Conservation (phyloP, 768 basidiomycete species). For the Leccinum disarticulatum region DNA sequence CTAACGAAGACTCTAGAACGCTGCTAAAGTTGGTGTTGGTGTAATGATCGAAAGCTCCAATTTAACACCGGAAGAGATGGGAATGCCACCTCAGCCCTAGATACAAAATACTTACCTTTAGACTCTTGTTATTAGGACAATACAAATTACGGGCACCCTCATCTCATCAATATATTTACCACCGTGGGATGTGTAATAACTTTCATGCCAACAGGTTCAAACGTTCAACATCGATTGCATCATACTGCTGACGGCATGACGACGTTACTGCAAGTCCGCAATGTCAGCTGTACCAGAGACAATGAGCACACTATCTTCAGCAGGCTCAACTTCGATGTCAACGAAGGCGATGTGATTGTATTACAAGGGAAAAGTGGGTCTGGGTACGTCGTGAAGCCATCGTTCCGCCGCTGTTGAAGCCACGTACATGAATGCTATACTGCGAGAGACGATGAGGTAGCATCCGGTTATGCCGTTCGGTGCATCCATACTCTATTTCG, state of each 20-base stretch:
- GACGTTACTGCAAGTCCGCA: constrained; percentile 50
- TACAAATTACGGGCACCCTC: constrained; percentile 18
- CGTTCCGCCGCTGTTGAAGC: background rate
- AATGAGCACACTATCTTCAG: constrained; percentile 54
- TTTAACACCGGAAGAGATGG: constrained; percentile 83
- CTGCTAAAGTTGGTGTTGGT: constrained; percentile 93
- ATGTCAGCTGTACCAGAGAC: constrained; percentile 49
- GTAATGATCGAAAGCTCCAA: constrained; percentile 93
- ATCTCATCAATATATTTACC: constrained; percentile 5
- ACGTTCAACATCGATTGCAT: background rate
- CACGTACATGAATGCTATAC: too few relatives aligned
- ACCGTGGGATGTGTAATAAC: constrained; percentile 21
- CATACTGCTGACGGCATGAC: constrained; percentile 8
- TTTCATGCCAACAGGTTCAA: background rate
- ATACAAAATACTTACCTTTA: constrained; percentile 27
- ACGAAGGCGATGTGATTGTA: constrained; percentile 73
- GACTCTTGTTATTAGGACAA: constrained; percentile 26
- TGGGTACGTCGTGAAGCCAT: constrained; percentile 43
- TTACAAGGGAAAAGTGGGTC: constrained; percentile 80
- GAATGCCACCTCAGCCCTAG: constrained; percentile 54
- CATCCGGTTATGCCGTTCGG: too few relatives aligned
- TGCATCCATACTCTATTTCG: too few relatives aligned
- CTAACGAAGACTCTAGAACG: constrained; percentile 53
- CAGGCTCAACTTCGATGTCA: constrained; percentile 58
- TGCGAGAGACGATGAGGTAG: too few relatives aligned